Conservation (phyloP, 768 basidiomycete species). For the Lentinula guzmanii region DNA sequence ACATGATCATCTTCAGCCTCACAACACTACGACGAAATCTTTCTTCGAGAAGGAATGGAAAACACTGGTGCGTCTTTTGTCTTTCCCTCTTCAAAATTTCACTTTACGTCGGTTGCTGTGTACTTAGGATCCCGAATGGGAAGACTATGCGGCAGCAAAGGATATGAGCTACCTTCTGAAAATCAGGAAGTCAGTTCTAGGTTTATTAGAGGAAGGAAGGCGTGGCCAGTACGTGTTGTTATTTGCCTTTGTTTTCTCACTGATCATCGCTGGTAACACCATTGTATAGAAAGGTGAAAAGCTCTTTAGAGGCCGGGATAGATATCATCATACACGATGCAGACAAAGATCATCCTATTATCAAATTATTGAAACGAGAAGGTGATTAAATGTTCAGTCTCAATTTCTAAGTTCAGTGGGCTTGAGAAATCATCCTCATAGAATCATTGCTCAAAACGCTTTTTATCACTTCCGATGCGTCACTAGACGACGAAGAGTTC, state of each 20-base stretch:
- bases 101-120: background rate
- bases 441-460: slow-evolving; percentile 63
- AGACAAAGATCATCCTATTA: slow-evolving; percentile 12
- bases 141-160: slow-evolving; percentile 43
- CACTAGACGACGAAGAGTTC: slow-evolving; percentile 40
- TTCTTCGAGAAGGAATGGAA: slow-evolving; percentile 72
- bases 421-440: slow-evolving; percentile 19
- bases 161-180: slow-evolving; percentile 62
- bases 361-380: slow-evolving; percentile 34
- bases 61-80: slow-evolving; percentile 46
- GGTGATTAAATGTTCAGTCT: slow-evolving; percentile 23
- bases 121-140: slow-evolving; percentile 53
- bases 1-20: slow-evolving; percentile 30
- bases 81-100: background rate
- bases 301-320: slow-evolving; percentile 73
- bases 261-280: background rate
- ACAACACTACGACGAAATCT: slow-evolving; percentile 35
- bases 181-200: slow-evolving; percentile 56
- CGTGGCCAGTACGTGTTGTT: slow-evolving; percentile 53
- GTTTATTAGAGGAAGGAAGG: slow-evolving; percentile 72
- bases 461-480: slow-evolving; percentile 76
- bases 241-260: background rate
- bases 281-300: slow-evolving; percentile 55
- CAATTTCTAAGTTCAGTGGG: background rate
- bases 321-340: slow-evolving; percentile 49